Base-by-base conservation (phyloP, 2,329 filamentous ascomycete genomes). In the Beauveria sp. region DNA sequence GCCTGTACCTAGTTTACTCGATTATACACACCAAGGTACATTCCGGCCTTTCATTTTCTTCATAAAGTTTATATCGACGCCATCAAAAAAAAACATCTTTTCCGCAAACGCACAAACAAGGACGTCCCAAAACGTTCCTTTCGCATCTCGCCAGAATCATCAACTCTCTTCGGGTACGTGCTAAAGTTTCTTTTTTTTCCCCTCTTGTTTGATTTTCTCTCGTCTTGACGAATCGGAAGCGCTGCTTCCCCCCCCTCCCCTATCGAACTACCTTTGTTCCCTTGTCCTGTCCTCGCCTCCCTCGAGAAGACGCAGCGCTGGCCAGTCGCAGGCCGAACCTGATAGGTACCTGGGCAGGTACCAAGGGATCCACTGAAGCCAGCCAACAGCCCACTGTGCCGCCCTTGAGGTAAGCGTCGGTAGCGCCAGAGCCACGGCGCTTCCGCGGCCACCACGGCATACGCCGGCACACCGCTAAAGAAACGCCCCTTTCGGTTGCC, bases 1-100 rank as follows among this genome's bases (percentile, higher is more conserved):
- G 55, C 52, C 44, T 59, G 61, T 64, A 65, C 62, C 26, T 61
- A 61, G 12, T 43, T 7, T n/a, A 4, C 20, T 28, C n/a, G 8
- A 57, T 30, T 8, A 9, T 46, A n/a, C 24, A 34, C 20, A 34
- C 20, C 34, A 16, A 46, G 40, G 22, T 28, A 43, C 53, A 55
- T 46, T 55, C 22, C 53, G 40, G 53, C 40, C n/a, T 30, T 26
- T 48, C 30, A 18, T 44, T 20, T 22, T 48, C 22, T 40, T 47
- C 40, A 34, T 34, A 52, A 52, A 22, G 47, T 59, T 46, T 59
- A 24, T 59, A 46, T 34, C 44, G 9, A 43, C 44, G n/a, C 22
- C 30, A 48, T 26, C 46, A 37, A 37, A 12, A 34, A 47, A 55
- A 41, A 22, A 5, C 28, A 60, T 30, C 5, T 26, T 30, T 34